Percentiles rank a stretch among this genome's conserved stretches.
phyloP scores from a whole-genome alignment of 805 yeast species.

The Torulaspora gathmanii region DNA sequence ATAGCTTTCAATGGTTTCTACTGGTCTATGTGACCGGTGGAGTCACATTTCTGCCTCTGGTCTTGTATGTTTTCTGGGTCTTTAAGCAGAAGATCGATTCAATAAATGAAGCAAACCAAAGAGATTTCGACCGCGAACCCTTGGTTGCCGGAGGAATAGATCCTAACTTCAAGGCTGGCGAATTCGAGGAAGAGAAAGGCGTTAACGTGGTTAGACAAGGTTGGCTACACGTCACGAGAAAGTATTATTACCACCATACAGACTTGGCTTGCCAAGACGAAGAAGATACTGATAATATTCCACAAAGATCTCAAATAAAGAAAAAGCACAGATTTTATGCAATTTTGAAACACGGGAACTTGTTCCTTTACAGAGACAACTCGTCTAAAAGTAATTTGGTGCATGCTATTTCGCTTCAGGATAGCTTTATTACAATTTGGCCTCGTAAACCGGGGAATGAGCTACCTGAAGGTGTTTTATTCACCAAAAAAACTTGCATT shows the following conservation, averaged over 20 bases:
- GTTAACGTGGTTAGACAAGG: constrained; percentile 62
- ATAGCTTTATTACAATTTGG: constrained; percentile 75
- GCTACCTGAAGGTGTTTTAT: constrained; percentile 62
- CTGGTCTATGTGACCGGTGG: constrained; percentile 71
- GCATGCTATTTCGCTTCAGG: constrained; percentile 73
- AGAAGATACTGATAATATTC: constrained; percentile 25
- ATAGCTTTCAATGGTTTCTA: constrained; percentile 35
- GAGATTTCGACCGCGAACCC: constrained; percentile 18
- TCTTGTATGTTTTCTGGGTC: constrained; percentile 37
- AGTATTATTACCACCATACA: constrained; percentile 55
- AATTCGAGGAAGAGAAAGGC: constrained; percentile 60
- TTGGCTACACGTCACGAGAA: constrained; percentile 81
- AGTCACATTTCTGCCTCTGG: constrained; percentile 66
- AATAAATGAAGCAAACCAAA: constrained; percentile 24
- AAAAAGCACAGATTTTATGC: constrained; percentile 58
- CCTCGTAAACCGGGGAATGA: constrained; percentile 55
- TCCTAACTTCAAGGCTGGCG: constrained; percentile 51
- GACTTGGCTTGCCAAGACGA: constrained; percentile 19
- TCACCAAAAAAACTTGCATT: constrained; percentile 74
- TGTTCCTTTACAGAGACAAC: constrained; percentile 77
- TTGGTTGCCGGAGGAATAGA: constrained; percentile 25
- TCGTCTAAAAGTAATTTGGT: constrained; percentile 43
- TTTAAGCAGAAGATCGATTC: constrained; percentile 26
- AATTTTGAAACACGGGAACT: constrained; percentile 77
- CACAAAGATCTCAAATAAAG: constrained; percentile 35